Base-by-base conservation (phyloP, 2,329 filamentous ascomycete species). In the Pyrenophora graminea region DNA sequence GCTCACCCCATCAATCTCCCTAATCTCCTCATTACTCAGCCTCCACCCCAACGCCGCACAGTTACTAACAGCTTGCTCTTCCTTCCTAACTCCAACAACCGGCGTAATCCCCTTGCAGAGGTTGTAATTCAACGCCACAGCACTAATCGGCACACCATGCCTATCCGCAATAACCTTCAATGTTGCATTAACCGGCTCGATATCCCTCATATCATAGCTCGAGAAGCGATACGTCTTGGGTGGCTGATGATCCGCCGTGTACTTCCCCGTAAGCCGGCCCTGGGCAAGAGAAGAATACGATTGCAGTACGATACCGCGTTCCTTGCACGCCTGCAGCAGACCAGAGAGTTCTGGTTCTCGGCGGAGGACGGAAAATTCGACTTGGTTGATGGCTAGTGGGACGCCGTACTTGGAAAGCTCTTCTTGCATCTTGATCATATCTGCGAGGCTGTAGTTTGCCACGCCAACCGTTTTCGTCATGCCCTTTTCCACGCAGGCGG, bases 91-190 rank as follows among this genome's bases (percentile, higher is more conserved):
- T 0, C 76, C 76, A 4, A 76, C 74, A 2, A 78, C 55, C 0
- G 76, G 77, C 5, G 77, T 63, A 6, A 73, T 72, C 0, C 76
- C 76, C 61, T 79, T 79, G 41, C 71, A 72, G 25, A 79, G 69
- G 8, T 72, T 73, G 56, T 74, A 79, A 53, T 79, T 79, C 27
- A 79, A 55, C 31, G 76, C 75, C 3, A 79, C 73, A 1, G 76
- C 74, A 21, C 72, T 67, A 13, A 71, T 55, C 15, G 57, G 58
- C 12, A 74, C 70, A 4, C 64, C 67, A 8, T 63, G 66, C 46
- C 69, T 67, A 7, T 71, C 67, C 0, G 71, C 73, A 45, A 77
- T 75, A 19, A 55, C 55, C 31, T 69, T 67, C 41, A 77, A 56
- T 5, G 71, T 66, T 5, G 68, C 62, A 9, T 77, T 49, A 0